Percentiles rank a stretch among this genome's conserved stretches.
Evolutionary conservation across 495 filamentous ascomycete species (phyloP).

Genomic region (Tuber melanosporum): DNA sequence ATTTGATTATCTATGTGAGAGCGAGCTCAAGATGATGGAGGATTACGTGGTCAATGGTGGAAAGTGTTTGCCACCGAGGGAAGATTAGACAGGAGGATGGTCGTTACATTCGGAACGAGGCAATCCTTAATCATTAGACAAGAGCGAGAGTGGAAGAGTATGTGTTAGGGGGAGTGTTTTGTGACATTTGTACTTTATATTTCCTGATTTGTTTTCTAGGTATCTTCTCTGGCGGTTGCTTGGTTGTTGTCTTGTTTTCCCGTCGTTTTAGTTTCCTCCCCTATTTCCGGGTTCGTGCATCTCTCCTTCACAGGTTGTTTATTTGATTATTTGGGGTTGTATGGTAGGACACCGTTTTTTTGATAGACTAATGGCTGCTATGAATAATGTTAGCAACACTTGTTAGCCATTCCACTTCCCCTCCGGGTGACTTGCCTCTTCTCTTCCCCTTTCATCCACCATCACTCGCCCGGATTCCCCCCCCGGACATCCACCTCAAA

Average conservation of each 20-base stretch:
- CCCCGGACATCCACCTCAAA: not conserved
- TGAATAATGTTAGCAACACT: not conserved
- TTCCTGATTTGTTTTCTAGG: not conserved
- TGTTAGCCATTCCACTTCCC: not conserved
- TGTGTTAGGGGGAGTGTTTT: not conserved
- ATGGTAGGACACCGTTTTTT: not conserved
- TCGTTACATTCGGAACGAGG: not conserved
- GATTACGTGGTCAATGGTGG: slow-evolving; percentile 15
- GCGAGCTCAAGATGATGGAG: slow-evolving; percentile 12
- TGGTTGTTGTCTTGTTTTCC: not conserved
- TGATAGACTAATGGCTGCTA: not conserved
- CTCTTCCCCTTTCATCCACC: not conserved
- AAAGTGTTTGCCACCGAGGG: not conserved
- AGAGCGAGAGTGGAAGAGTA: not conserved
- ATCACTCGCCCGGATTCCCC: not conserved
- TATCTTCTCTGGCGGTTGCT: not conserved
- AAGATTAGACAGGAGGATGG: not conserved
- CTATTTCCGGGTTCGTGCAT: not conserved
- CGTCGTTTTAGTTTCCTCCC: not conserved
- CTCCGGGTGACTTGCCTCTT: not conserved
- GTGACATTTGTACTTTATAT: not conserved
- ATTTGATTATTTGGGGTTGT: not conserved
- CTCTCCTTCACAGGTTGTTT: not conserved
- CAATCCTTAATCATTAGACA: not conserved
- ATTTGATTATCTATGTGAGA: slow-evolving; percentile 12